Conservation (phyloP, 73 alveolate species). For the Paramecium sonneborni region DNA sequence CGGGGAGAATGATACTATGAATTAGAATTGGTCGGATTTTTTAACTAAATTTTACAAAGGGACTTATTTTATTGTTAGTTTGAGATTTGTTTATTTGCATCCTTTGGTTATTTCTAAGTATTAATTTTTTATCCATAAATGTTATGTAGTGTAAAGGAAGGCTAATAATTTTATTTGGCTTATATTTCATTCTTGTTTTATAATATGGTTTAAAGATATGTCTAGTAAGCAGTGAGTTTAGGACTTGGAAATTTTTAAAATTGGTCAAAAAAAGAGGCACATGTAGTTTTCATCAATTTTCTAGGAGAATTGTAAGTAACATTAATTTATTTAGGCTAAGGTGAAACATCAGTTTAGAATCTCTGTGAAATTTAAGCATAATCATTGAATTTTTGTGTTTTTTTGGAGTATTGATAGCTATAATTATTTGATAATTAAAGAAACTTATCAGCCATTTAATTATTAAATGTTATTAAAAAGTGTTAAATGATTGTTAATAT, state of each 20-base stretch:
- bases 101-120: not conserved
- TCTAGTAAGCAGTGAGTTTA: constrained; percentile 3
- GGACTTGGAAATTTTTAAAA: not conserved
- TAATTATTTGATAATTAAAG: not conserved
- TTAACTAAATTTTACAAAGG: not conserved
- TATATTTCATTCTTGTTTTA: not conserved
- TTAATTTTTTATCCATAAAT: not conserved
- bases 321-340: not conserved
- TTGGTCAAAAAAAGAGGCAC: not conserved
- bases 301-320: not conserved
- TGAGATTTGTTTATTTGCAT: not conserved
- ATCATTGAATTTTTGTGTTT: not conserved
- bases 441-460: constrained; percentile 33
- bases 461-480: not conserved
- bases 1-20: not conserved
- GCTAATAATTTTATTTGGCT: not conserved
- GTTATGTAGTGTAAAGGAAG: not conserved
- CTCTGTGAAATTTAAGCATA: not conserved
- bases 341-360: not conserved
- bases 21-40: not conserved
- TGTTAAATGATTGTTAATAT: not conserved
- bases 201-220: not conserved
- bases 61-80: not conserved
- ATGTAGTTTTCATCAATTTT: constrained; percentile 10
- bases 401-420: not conserved